Evolutionary conservation across 169 alveolate species (phyloP), one percentile per base, ranked within the genome.

Genomic region (Plasmodium reichenowi): DNA sequence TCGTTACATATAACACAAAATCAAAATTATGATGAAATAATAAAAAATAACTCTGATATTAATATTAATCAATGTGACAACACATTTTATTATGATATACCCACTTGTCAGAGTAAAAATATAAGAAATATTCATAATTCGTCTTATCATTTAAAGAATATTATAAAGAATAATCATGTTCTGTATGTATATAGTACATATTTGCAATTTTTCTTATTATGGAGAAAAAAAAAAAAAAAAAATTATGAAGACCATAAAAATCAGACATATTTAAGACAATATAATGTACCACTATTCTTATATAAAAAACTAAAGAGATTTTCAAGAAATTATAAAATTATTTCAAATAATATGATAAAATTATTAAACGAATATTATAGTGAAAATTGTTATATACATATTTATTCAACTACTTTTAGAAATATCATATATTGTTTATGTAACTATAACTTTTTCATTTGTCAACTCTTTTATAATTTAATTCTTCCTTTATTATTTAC

Each of bases 401-500:
- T 83, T 83, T 83, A 83, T 67, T 54, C 83, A 43, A 83, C 56
- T 68, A 45, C 59, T 13, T 60, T 83, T 8, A 67, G 73, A 47
- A 83, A 70, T 48, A 63, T 68, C 17, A 13, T 83, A 24, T 83
- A 83, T 29, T 83, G 85, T 50, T 24, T 63, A 13, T 70, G 91
- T 29, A 83, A 83, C 52, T 68, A 63, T 22, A 83, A 68, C 54
- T 68, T 54, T n/a, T 68, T 68, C 29, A 67, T 68, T 62, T 52
- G 56, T 26, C 85, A 83, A 38, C 17, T 83, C 20, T 70, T 83
- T 72, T 83, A 60, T 48, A 83, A 56, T 48, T 60, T 83, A 38
- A 29, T 83, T 60, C 5, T 68, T 3, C 91, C 91, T 22, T 50
- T 83, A n/a, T 72, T 43, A 12, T 54, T 83, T 56, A 20, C 32